phyloP scores from a whole-genome alignment of 441 rosid species.

The Cnidoscolus chayamansa region DNA sequence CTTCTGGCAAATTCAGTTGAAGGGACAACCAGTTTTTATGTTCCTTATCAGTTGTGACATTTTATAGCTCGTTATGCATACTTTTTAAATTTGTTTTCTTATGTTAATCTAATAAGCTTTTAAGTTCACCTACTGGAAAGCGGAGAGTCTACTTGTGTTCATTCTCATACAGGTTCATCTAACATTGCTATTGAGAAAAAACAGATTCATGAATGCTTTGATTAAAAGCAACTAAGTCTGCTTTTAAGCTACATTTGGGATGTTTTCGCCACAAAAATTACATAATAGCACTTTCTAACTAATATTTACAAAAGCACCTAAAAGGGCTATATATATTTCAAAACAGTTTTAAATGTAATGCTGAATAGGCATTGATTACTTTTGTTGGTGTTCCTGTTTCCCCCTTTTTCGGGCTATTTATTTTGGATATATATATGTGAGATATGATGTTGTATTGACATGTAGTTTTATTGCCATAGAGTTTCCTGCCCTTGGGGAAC shows the following conservation, averaged over 20 bases:
- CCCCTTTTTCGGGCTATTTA: background rate
- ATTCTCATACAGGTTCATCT: background rate
- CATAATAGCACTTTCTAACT: background rate
- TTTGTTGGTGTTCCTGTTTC: background rate
- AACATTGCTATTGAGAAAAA: background rate
- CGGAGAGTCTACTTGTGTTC: background rate
- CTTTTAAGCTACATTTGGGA: background rate
- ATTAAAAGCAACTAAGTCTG: background rate
- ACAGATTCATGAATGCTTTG: background rate
- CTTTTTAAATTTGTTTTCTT: background rate
- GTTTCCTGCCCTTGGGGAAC: constrained; percentile 39
- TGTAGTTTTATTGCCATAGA: constrained; percentile 35
- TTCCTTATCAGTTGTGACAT: background rate
- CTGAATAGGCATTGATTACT: background rate
- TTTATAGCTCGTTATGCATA: constrained; percentile 6
- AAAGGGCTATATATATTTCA: no score
- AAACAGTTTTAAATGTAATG: background rate
- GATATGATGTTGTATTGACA: background rate
- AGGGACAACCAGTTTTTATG: constrained; percentile 1
- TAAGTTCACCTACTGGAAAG: background rate
- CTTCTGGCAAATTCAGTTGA: background rate
- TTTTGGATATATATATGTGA: background rate
- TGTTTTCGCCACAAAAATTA: background rate
- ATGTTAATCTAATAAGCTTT: background rate
- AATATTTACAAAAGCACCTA: background rate